phyloP scores from a whole-genome alignment of 495 filamentous ascomycete genomes.

The Friedmanniomyces simplex region DNA sequence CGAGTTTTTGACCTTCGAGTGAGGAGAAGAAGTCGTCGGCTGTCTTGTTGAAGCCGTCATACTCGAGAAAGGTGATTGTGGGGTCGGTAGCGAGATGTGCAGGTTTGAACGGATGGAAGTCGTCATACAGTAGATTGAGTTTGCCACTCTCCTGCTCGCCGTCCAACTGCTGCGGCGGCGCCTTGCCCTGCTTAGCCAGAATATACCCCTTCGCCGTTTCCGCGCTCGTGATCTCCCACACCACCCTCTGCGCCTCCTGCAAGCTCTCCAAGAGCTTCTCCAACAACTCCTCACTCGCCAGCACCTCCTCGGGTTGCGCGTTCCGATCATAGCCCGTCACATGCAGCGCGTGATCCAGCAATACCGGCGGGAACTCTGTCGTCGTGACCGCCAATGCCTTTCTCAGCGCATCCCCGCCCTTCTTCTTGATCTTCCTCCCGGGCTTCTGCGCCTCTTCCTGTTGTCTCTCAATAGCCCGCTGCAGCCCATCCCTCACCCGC shows the following conservation, averaged over 20 bases:
- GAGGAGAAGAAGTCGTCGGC: slow-evolving; percentile 97
- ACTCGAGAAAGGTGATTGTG: slow-evolving; percentile 54
- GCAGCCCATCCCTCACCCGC: slow-evolving; percentile 56
- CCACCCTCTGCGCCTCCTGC: slow-evolving; percentile 52
- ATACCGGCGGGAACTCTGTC: slow-evolving; percentile 71
- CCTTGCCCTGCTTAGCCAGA: slow-evolving; percentile 51
- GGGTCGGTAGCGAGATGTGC: slow-evolving; percentile 66
- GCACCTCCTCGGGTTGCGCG: slow-evolving; percentile 53
- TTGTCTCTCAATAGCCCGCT: slow-evolving; percentile 49
- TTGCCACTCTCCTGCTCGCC: slow-evolving; percentile 19
- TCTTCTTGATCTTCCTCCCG: slow-evolving; percentile 66
- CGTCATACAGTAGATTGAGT: slow-evolving; percentile 64
- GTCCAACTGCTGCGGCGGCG: slow-evolving; percentile 23
- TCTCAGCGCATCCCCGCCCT: slow-evolving; percentile 58
- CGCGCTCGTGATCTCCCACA: slow-evolving; percentile 49
- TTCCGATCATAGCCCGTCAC: slow-evolving; percentile 55
- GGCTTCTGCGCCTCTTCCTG: slow-evolving; percentile 37
- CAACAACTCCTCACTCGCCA: slow-evolving; percentile 54
- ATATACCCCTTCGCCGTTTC: slow-evolving; percentile 69
- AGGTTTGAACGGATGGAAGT: slow-evolving; percentile 90
- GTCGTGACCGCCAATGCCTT: slow-evolving; percentile 72
- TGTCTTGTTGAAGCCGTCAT: slow-evolving; percentile 78
- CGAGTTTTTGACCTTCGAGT: slow-evolving; percentile 84
- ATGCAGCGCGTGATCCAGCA: slow-evolving; percentile 78
- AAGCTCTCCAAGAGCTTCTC: slow-evolving; percentile 54